Evolutionary conservation across 2,329 filamentous ascomycete genomes (phyloP).

Genomic region (Colletotrichum tropicicola): DNA sequence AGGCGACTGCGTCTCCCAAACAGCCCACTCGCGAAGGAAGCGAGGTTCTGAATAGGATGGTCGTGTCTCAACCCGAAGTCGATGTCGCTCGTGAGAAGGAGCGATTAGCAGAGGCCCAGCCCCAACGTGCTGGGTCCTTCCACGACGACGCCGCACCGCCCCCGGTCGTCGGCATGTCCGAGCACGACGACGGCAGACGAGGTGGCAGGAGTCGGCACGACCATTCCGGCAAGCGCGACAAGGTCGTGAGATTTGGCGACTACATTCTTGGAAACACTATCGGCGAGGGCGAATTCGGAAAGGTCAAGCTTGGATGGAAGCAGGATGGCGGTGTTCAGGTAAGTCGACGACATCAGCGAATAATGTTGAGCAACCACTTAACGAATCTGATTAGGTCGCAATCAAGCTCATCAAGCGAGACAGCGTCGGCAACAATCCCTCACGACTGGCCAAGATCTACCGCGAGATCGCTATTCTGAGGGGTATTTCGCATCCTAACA

Average conservation of each 20-base stretch:
- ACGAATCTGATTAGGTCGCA: slow-evolving; percentile 73
- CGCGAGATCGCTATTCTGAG: slow-evolving; percentile 93
- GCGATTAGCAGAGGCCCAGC: slow-evolving; percentile 69
- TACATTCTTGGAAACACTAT: slow-evolving; percentile 96
- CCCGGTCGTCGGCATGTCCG: slow-evolving; percentile 52
- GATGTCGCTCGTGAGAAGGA: slow-evolving; percentile 78
- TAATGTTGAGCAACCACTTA: slow-evolving; percentile 25
- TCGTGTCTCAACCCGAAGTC: slow-evolving; percentile 79
- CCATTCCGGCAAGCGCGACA: slow-evolving; percentile 64
- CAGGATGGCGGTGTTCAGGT: slow-evolving; percentile 45
- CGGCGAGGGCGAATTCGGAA: slow-evolving; percentile 97
- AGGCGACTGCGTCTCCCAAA: slow-evolving; percentile 60
- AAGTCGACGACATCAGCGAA: slow-evolving; percentile 34
- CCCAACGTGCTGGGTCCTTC: slow-evolving; percentile 44
- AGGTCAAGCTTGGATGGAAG: slow-evolving; percentile 79
- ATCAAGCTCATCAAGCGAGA: slow-evolving; percentile 98
- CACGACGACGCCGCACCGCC: slow-evolving; percentile 56
- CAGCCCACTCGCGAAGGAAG: slow-evolving; percentile 78
- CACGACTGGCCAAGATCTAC: slow-evolving; percentile 93
- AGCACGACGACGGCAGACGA: slow-evolving; percentile 56
- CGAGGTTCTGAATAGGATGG: slow-evolving; percentile 79
- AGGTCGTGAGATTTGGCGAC: slow-evolving; percentile 87
- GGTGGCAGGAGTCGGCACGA: slow-evolving; percentile 67
- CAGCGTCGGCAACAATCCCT: slow-evolving; percentile 86
- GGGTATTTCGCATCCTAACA: slow-evolving; percentile 92